Conservation (phyloP, 2,329 filamentous ascomycete species). For the Diplocarpon mali region DNA sequence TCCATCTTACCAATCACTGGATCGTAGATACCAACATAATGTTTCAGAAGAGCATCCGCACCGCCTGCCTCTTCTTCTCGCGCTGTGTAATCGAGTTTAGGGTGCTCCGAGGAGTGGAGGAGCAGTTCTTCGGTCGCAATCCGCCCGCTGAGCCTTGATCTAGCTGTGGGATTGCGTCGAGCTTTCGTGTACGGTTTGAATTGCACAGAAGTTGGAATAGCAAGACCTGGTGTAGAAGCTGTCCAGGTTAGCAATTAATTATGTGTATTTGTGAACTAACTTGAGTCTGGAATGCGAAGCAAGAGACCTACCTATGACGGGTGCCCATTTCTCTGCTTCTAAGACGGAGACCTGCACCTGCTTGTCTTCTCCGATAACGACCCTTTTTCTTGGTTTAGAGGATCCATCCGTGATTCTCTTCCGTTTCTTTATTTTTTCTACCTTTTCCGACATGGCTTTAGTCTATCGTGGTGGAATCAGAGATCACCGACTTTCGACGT, state of each 20-base stretch:
- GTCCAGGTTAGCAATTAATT: slow-evolving; percentile 2
- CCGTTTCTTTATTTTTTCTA: slow-evolving; percentile 33
- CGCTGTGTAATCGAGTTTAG: slow-evolving; percentile 47
- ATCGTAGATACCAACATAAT: slow-evolving; percentile 56
- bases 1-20: slow-evolving; percentile 46
- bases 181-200: slow-evolving; percentile 26
- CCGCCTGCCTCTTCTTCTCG: slow-evolving; percentile 38
- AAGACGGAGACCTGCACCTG: slow-evolving; percentile 37
- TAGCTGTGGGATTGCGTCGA: slow-evolving; percentile 18
- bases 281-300: background rate
- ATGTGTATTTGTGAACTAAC: background rate
- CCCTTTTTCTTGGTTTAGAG: slow-evolving; percentile 39
- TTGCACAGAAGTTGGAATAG: slow-evolving; percentile 24
- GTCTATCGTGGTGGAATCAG: background rate
- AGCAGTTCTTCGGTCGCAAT: slow-evolving; percentile 37
- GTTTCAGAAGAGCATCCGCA: slow-evolving; percentile 39
- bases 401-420: slow-evolving; percentile 37
- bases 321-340: slow-evolving; percentile 37
- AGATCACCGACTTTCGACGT: background rate
- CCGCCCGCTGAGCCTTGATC: slow-evolving; percentile 16
- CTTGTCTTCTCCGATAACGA: slow-evolving; percentile 32
- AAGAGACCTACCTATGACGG: slow-evolving; percentile 38
- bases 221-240: slow-evolving; percentile 28
- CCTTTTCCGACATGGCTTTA: slow-evolving; percentile 22
- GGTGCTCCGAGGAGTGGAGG: slow-evolving; percentile 46